Conservation (phyloP, 108 stramenopile genomes). For the Skeletonema costatum region DNA sequence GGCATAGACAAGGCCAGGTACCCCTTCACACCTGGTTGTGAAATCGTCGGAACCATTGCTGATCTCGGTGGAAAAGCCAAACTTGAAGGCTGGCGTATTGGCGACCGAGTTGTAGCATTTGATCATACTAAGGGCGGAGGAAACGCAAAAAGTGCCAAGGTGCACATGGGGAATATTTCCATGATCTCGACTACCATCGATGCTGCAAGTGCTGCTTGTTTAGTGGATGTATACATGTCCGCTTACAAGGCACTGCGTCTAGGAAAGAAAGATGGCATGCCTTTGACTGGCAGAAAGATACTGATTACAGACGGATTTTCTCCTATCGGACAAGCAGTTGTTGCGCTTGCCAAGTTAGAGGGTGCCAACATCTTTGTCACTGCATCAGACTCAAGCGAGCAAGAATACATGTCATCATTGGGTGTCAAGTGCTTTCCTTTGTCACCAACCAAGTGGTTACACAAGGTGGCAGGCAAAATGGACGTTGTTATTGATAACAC, state of each 20-base stretch:
- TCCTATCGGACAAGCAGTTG: slow-evolving; percentile 54
- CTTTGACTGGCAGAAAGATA: slow-evolving; percentile 59
- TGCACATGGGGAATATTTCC: slow-evolving; percentile 39
- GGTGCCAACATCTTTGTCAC: slow-evolving; percentile 60
- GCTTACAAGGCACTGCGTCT: slow-evolving; percentile 69
- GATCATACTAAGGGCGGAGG: slow-evolving; percentile 49
- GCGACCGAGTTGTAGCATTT: slow-evolving; percentile 61
- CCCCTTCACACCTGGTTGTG: slow-evolving; percentile 61
- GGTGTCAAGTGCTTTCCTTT: slow-evolving; percentile 54
- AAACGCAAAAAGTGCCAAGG: slow-evolving; percentile 55
- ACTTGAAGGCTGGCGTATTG: slow-evolving; percentile 32
- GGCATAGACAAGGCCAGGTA: slow-evolving; percentile 35
- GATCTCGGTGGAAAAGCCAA: slow-evolving; percentile 23
- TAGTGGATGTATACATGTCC: slow-evolving; percentile 65
- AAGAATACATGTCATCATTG: slow-evolving; percentile 28
- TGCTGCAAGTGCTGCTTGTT: slow-evolving; percentile 48
- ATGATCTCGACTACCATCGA: slow-evolving; percentile 50
- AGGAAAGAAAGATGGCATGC: slow-evolving; percentile 38
- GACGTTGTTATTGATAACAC: slow-evolving; percentile 63
- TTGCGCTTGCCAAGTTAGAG: slow-evolving; percentile 54
- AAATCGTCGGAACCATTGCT: slow-evolving; percentile 57
- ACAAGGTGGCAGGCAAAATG: slow-evolving; percentile 51
- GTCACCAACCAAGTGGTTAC: slow-evolving; percentile 49
- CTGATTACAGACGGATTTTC: slow-evolving; percentile 61
- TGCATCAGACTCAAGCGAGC: slow-evolving; percentile 41